These are phyloP conservation scores for Geotrichum europaeum DNA, from an alignment of 1,139 yeast genomes.

Conservation along the genomic window DNA sequence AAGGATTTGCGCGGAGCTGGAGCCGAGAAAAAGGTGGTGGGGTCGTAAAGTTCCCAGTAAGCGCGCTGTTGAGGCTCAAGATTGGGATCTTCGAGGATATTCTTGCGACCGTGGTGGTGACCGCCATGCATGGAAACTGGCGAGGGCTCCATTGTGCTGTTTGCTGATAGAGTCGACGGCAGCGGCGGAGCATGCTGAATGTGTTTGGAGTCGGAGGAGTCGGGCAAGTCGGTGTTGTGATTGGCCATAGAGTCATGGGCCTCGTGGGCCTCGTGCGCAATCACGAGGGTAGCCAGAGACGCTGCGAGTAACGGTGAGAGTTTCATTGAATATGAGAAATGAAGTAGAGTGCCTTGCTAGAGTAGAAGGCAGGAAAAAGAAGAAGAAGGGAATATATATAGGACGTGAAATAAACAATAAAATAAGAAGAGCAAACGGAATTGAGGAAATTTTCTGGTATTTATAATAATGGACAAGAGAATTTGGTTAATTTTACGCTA, in stretches of 20 bases:
- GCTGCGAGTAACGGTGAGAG: background rate
- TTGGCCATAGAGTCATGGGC: background rate
- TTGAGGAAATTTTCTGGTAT: background rate
- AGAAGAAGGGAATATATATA: background rate
- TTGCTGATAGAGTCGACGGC: background rate
- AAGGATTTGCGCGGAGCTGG: conserved; percentile 46
- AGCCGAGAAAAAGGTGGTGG: conserved; percentile 66
- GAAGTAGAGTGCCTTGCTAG: background rate
- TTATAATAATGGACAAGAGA: background rate
- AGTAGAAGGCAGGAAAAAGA: background rate
- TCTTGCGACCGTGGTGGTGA: conserved; percentile 55
- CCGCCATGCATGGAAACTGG: conserved; percentile 30
- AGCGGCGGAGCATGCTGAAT: background rate
- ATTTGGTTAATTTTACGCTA: background rate
- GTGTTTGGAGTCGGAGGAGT: background rate
- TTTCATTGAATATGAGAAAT: background rate
- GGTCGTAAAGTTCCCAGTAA: conserved; percentile 75
- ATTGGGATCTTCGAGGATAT: conserved; percentile 58
- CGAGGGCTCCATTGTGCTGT: conserved; percentile 28
- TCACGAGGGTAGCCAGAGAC: background rate
- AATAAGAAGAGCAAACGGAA: background rate
- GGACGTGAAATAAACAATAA: background rate
- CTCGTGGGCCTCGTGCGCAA: background rate
- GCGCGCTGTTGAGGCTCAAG: conserved; percentile 65
- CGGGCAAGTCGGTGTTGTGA: background rate